phyloP scores from a whole-genome alignment of 1,284 basidiomycete species.

The Naganishia cerealis region DNA sequence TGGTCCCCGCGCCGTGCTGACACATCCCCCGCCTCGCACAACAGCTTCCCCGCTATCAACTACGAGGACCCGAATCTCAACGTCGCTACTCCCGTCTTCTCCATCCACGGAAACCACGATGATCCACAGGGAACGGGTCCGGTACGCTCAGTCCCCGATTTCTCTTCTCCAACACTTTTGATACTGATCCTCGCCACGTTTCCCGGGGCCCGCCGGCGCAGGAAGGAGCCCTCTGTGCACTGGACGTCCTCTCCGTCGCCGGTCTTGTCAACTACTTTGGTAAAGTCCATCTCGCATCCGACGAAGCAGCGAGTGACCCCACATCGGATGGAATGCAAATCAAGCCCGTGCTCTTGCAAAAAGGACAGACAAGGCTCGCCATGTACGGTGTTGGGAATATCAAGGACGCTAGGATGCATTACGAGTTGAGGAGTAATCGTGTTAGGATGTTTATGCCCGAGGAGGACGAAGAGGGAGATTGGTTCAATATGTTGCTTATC shows the following conservation, averaged over 20 bases:
- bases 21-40: background rate
- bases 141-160: constrained; percentile 57
- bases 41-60: constrained; percentile 90
- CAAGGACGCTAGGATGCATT: constrained; percentile 93
- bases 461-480: constrained; percentile 66
- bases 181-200: no score
- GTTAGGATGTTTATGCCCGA: constrained; percentile 97
- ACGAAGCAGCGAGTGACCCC: constrained; percentile 59
- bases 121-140: constrained; percentile 94
- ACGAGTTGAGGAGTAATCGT: constrained; percentile 86
- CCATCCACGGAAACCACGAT: constrained; percentile 98
- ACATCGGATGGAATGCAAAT: constrained; percentile 71
- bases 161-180: background rate
- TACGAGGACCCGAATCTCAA: constrained; percentile 97
- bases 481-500: constrained; percentile 91
- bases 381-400: constrained; percentile 96
- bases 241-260: constrained; percentile 89
- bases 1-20: constrained; percentile 26
- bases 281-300: constrained; percentile 64
- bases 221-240: constrained; percentile 91
- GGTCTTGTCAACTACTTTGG: constrained; percentile 98
- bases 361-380: constrained; percentile 80
- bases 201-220: no score
- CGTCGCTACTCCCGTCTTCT: constrained; percentile 91
- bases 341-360: constrained; percentile 81